Percentiles rank a stretch among this genome's conserved stretches.
Evolutionary conservation across 106 monocot genomes (phyloP).

Genomic region (Acorus gramineus): DNA sequence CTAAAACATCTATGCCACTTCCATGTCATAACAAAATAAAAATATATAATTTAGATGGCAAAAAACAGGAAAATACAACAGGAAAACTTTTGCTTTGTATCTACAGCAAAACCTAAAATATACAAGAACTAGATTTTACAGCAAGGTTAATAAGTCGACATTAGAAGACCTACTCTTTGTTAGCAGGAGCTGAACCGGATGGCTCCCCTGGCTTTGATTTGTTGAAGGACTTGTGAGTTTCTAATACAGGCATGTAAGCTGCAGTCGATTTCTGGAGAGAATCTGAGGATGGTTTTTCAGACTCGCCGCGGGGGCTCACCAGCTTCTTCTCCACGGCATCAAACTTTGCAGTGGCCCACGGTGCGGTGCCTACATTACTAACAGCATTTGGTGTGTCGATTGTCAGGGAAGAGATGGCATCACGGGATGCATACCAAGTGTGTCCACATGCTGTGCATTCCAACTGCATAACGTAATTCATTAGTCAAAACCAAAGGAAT

Average conservation of each 20-base stretch:
- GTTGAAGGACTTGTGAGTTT: conserved; percentile 55
- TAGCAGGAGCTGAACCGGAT: neutral
- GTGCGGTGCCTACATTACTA: conserved; percentile 70
- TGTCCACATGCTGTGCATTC: conserved; percentile 79
- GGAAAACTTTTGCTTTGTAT: too few species aligned
- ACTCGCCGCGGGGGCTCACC: conserved; percentile 45
- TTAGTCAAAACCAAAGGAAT: neutral
- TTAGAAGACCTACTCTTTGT: neutral
- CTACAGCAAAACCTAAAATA: too few species aligned
- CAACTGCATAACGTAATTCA: conserved; percentile 28
- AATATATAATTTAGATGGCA: too few species aligned
- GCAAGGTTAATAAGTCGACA: too few species aligned
- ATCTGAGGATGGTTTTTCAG: conserved; percentile 34
- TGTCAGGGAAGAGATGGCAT: conserved; percentile 63
- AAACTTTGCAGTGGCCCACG: conserved; percentile 78
- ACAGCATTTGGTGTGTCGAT: conserved; percentile 44
- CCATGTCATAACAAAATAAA: too few species aligned
- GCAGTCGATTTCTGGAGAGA: conserved; percentile 46
- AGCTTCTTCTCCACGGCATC: conserved; percentile 66
- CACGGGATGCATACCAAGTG: conserved; percentile 66
- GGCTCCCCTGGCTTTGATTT: conserved; percentile 33
- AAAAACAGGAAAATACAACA: too few species aligned
- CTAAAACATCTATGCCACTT: too few species aligned
- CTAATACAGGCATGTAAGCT: conserved; percentile 52
- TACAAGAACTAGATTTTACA: too few species aligned